Conservation (phyloP, 2,329 filamentous ascomycete genomes). For the Tolypocladium endophyticum region DNA sequence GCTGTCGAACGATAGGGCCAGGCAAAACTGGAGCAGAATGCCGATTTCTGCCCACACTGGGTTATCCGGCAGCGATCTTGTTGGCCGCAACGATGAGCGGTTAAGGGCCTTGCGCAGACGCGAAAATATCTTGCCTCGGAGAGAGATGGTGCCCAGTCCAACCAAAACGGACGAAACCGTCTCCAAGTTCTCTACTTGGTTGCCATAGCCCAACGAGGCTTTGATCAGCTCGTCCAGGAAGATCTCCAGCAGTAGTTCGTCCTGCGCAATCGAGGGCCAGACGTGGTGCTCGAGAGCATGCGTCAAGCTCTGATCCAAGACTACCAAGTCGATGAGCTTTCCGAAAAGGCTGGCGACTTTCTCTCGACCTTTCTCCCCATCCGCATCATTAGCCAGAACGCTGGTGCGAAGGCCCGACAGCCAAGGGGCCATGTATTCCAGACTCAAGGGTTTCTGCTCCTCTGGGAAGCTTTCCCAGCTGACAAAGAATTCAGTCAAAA, state of each 20-base stretch:
- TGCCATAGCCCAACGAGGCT: slow-evolving; percentile 44
- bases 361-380: slow-evolving; percentile 56
- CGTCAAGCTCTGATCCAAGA: slow-evolving; percentile 48
- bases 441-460: slow-evolving; percentile 54
- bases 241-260: slow-evolving; percentile 55
- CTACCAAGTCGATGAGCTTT: slow-evolving; percentile 55
- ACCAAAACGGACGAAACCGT: slow-evolving; percentile 51
- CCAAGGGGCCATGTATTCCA: slow-evolving; percentile 64
- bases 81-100: slow-evolving; percentile 56
- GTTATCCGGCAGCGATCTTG: slow-evolving; percentile 54
- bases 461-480: slow-evolving; percentile 61
- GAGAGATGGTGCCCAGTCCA: slow-evolving; percentile 53
- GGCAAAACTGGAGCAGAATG: slow-evolving; percentile 53
- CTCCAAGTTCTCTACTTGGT: slow-evolving; percentile 49
- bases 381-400: slow-evolving; percentile 46
- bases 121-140: slow-evolving; percentile 55
- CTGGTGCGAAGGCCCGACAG: slow-evolving; percentile 49
- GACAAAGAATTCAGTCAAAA: slow-evolving; percentile 63
- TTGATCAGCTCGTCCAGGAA: slow-evolving; percentile 59
- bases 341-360: slow-evolving; percentile 53
- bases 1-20: slow-evolving; percentile 57
- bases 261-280: slow-evolving; percentile 53
- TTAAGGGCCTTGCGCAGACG: slow-evolving; percentile 57
- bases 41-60: slow-evolving; percentile 61
- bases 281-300: slow-evolving; percentile 54